Evolutionary conservation across 2,329 filamentous ascomycete species (phyloP), one percentile per base, ranked within the genome.

Genomic region (Alternaria incomplexa): DNA sequence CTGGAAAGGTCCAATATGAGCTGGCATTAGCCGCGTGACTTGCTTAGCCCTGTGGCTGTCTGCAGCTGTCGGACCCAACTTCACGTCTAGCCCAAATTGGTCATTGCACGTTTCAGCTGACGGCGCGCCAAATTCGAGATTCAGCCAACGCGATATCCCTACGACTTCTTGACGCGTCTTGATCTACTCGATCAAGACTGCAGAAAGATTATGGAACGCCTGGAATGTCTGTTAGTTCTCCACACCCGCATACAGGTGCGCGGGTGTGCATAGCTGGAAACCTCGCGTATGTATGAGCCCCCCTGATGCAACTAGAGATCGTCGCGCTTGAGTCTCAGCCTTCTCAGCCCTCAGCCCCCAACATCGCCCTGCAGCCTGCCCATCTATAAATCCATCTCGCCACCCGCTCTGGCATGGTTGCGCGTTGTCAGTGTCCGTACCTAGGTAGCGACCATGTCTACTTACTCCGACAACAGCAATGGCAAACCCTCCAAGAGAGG

Each of bases 281-380:
- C 44, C 28, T 60, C 44, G 32, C 50, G 50, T 50, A 30, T 22
- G 20, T 22, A 51, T 3, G 36, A 40, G 36, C 36, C 23, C 56
- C 56, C 51, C 51, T 53, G 11, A 58, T 40, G 60, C 20, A 15
- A 50, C 28, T 47, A 23, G 4, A 20, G 26, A 40, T 44, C 43
- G 53, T 53, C 58, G 28, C 57, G 58, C 53, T 57, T 61, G 11
- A 48, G 58, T 57, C 36, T 59, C 55, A 62, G 56, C 47, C 56
- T 54, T 58, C 25, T 46, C 50, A 22, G 32, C 12, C 56, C 62
- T 60, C 23, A 51, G 58, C 62, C 58, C 63, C 62, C 45, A 36
- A 40, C 13, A 12, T 28, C 54, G 52, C 47, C 58, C 48, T 25
- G 47, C 23, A 52, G 32, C 26, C 53, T 44, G 26, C 7, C 40